These are phyloP conservation scores for Suillus subalutaceus DNA, from an alignment of 768 basidiomycete species.

Conservation along the genomic window DNA sequence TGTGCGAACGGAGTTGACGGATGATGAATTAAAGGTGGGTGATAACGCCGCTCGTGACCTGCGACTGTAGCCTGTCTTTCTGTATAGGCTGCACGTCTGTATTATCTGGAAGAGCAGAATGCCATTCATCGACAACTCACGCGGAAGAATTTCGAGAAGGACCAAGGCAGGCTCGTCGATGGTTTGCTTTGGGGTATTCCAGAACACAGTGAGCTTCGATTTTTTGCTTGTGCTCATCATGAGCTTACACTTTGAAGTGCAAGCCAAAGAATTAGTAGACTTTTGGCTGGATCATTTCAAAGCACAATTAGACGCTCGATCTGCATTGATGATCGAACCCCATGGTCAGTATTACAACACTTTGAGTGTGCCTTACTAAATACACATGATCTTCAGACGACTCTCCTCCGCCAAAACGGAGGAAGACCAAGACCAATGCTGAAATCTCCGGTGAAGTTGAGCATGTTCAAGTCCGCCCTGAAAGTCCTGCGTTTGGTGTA, in stretches of 20 bases:
- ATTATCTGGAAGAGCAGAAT: conserved; percentile 69
- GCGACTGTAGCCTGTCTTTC: conserved; percentile 1
- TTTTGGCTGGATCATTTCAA: conserved; percentile 80
- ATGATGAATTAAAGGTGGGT: conserved; percentile 75
- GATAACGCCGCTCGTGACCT: conserved; percentile 1
- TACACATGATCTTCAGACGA: conserved; percentile 33
- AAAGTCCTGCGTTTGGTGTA: not conserved
- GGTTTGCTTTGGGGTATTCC: conserved; percentile 72
- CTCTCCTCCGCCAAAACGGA: conserved; percentile 48
- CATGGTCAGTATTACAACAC: conserved; percentile 4
- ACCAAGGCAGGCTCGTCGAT: conserved; percentile 54
- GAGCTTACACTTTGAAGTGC: conserved; percentile 45
- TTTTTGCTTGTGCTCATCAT: conserved; percentile 2
- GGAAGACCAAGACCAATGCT: conserved; percentile 35
- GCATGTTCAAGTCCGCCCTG: not conserved
- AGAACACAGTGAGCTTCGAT: conserved; percentile 51
- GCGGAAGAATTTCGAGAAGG: conserved; percentile 58
- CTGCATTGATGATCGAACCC: conserved; percentile 27
- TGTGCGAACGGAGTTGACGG: conserved; percentile 76
- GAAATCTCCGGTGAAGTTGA: not conserved
- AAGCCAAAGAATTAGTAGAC: conserved; percentile 63
- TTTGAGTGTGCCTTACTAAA: not conserved
- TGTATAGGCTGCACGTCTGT: conserved; percentile 57
- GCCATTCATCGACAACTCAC: conserved; percentile 51
- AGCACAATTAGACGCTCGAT: conserved; percentile 66